Percentiles rank a stretch among this genome's conserved stretches.
These are phyloP conservation scores for Vararia minispora DNA, from an alignment of 768 basidiomycete species.

Conservation along the genomic window DNA sequence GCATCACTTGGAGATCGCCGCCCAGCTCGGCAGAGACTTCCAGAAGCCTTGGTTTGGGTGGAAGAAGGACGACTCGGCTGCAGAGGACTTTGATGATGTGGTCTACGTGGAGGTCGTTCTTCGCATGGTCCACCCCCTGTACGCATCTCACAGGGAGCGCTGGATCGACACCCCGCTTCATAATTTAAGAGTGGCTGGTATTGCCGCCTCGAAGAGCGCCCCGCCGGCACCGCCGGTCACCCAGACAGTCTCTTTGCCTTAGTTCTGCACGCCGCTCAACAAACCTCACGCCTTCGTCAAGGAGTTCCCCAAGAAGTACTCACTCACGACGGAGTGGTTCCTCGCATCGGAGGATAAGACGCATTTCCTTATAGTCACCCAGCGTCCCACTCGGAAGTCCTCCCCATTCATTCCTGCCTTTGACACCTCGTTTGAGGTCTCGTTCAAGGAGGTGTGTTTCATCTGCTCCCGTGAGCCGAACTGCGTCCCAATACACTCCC, in stretches of 20 bases:
- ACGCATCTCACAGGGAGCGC: slow-evolving; percentile 78
- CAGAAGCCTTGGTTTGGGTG: slow-evolving; percentile 95
- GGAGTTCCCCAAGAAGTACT: slow-evolving; percentile 77
- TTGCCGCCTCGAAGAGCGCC: slow-evolving; percentile 89
- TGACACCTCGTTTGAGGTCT: slow-evolving; percentile 88
- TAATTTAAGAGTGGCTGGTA: slow-evolving; percentile 95
- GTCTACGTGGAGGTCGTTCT: slow-evolving; percentile 94
- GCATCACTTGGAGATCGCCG: slow-evolving; percentile 81
- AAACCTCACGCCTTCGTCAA: slow-evolving; percentile 70
- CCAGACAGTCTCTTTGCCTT: slow-evolving; percentile 70
- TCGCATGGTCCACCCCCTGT: slow-evolving; percentile 91
- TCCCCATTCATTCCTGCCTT: slow-evolving; percentile 96
- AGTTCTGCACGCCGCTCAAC: slow-evolving; percentile 76
- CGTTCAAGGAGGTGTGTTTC: slow-evolving; percentile 94
- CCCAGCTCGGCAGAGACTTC: slow-evolving; percentile 89
- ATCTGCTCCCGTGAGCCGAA: too few species aligned
- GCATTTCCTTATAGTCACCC: slow-evolving; percentile 91
- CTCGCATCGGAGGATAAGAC: slow-evolving; percentile 89
- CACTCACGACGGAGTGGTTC: slow-evolving; percentile 72
- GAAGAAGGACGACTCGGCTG: slow-evolving; percentile 88
- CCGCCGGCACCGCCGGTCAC: slow-evolving; percentile 75
- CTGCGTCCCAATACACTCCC: too few species aligned
- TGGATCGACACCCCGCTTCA: slow-evolving; percentile 91
- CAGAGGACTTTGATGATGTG: slow-evolving; percentile 88
- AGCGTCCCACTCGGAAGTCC: slow-evolving; percentile 95